Evolutionary conservation across 148 eudicot genomes (phyloP).

Genomic region (Pouteria glomerata): DNA sequence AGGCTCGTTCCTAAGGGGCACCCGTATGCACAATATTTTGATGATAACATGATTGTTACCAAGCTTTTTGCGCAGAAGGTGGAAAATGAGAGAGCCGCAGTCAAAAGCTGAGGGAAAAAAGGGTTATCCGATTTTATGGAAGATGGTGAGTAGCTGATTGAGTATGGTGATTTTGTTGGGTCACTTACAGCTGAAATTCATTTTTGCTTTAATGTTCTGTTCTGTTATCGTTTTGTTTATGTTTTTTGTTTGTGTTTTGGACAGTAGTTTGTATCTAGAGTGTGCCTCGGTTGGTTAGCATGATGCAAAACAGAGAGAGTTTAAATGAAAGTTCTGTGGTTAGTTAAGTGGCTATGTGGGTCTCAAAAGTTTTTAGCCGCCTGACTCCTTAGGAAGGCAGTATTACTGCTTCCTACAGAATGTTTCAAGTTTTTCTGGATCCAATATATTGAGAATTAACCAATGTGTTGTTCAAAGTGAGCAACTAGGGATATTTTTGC

Average conservation of each 20-base stretch:
- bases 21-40: slow-evolving; percentile 70
- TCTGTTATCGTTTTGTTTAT: neutral
- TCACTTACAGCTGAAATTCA: neutral
- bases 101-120: slow-evolving; percentile 14
- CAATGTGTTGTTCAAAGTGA: neutral
- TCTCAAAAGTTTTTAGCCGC: neutral
- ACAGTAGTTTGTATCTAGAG: neutral
- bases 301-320: neutral
- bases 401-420: neutral
- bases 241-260: neutral
- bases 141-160: neutral
- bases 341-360: neutral
- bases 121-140: neutral
- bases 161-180: neutral
- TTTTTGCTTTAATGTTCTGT: neutral
- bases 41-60: slow-evolving; percentile 73
- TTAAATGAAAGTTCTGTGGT: slow-evolving; percentile 2
- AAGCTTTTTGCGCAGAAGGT: slow-evolving; percentile 60
- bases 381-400: neutral
- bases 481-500: neutral
- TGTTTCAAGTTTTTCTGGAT: neutral
- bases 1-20: slow-evolving; percentile 80
- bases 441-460: neutral
- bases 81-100: slow-evolving; percentile 49
- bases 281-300: slow-evolving; percentile 1